Conservation (phyloP, 495 filamentous ascomycete genomes). For the Terfezia claveryi region DNA sequence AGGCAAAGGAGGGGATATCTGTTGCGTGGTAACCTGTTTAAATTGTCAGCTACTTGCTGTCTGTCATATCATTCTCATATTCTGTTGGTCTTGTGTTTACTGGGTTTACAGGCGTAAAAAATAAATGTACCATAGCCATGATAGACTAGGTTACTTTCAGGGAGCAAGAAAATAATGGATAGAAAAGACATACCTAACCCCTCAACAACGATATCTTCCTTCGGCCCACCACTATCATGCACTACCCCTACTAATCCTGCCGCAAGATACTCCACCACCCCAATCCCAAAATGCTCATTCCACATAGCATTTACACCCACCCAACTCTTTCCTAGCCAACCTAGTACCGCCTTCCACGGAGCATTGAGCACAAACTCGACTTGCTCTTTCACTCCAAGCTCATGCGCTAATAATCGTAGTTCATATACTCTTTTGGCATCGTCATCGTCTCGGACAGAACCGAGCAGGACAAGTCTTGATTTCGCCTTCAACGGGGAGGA, state of each 20-base stretch:
- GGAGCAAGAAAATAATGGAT: conserved; percentile 4
- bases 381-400: conserved; percentile 58
- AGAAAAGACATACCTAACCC: conserved; percentile 42
- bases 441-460: conserved; percentile 60
- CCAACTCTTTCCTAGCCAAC: conserved; percentile 40
- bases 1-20: conserved; percentile 52
- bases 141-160: neutral
- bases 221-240: conserved; percentile 77
- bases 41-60: no score
- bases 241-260: conserved; percentile 82
- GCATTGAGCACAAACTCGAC: conserved; percentile 80
- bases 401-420: conserved; percentile 67
- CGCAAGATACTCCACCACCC: conserved; percentile 94
- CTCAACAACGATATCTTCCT: conserved; percentile 71
- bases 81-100: neutral
- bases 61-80: neutral
- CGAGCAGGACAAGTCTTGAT: conserved; percentile 58
- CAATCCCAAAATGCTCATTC: conserved; percentile 98
- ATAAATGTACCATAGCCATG: neutral
- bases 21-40: conserved; percentile 57
- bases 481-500: conserved; percentile 22
- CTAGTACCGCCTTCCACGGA: conserved; percentile 61
- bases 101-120: neutral
- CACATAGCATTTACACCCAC: conserved; percentile 96
- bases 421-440: conserved; percentile 82